Evolutionary conservation across 2,329 filamentous ascomycete genomes (phyloP).

Genomic region (Fusarium acutatum): DNA sequence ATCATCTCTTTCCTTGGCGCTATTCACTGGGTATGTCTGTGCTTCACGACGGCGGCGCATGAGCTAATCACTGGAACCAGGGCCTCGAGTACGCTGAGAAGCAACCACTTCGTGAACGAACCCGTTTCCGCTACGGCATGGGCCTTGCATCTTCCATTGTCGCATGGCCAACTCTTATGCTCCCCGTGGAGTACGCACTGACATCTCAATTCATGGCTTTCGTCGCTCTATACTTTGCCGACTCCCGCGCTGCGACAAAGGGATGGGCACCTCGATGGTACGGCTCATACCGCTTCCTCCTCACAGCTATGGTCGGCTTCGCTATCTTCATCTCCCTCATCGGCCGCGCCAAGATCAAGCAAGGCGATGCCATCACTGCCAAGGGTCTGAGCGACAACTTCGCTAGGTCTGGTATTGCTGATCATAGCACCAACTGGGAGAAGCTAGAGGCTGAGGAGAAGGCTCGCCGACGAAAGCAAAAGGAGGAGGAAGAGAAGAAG

Average conservation of each 20-base stretch:
- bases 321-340: slow-evolving; percentile 84
- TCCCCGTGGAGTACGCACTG: slow-evolving; percentile 85
- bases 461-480: slow-evolving; percentile 48
- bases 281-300: slow-evolving; percentile 85
- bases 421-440: slow-evolving; percentile 55
- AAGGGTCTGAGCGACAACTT: slow-evolving; percentile 51
- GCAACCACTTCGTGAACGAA: slow-evolving; percentile 67
- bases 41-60: background rate
- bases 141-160: slow-evolving; percentile 81
- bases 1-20: slow-evolving; percentile 95
- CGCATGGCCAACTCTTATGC: slow-evolving; percentile 88
- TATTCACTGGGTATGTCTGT: slow-evolving; percentile 76
- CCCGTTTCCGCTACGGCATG: slow-evolving; percentile 83
- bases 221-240: slow-evolving; percentile 84
- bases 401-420: slow-evolving; percentile 44
- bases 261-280: slow-evolving; percentile 92
- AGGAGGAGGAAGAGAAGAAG: slow-evolving; percentile 51
- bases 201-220: slow-evolving; percentile 89
- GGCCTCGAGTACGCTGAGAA: slow-evolving; percentile 84
- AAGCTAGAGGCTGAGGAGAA: slow-evolving; percentile 55
- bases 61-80: slow-evolving; percentile 33
- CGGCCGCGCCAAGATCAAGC: slow-evolving; percentile 78
- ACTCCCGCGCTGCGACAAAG: slow-evolving; percentile 73
- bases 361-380: slow-evolving; percentile 42
- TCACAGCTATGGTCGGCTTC: slow-evolving; percentile 87